Conservation (phyloP, 225 moss, liverwort and hornwort genomes). For the Pleurozium schreberi region DNA sequence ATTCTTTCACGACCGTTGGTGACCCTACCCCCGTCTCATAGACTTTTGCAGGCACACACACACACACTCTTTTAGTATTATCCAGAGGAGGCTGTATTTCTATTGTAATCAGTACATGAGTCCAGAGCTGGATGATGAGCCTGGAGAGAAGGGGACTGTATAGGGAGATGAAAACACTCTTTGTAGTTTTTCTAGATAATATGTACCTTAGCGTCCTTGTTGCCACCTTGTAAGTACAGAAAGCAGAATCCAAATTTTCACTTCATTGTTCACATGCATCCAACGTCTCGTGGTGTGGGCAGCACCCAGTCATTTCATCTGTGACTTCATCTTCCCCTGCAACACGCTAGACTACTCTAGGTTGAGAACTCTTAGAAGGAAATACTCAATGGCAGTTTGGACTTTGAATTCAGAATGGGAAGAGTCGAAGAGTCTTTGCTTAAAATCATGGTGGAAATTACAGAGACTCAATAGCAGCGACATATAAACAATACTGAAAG, state of each 20-base stretch:
- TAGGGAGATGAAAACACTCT: conserved; percentile 7
- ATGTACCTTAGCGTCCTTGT: conserved; percentile 14
- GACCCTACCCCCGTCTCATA: conserved; percentile 32
- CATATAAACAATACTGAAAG: background rate
- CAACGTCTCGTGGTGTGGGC: background rate
- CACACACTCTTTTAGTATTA: background rate
- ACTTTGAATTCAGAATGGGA: background rate
- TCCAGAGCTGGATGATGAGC: conserved; percentile 3
- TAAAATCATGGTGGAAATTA: background rate
- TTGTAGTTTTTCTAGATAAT: conserved; percentile 15
- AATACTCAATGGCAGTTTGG: background rate
- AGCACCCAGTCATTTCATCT: background rate
- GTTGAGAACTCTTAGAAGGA: background rate
- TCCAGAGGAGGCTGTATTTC: conserved; percentile 18
- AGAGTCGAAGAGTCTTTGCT: background rate
- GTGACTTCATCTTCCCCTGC: background rate
- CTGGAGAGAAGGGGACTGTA: conserved; percentile 14
- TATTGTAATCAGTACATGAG: conserved; percentile 15
- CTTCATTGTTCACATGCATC: background rate
- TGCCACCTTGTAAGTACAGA: conserved; percentile 31
- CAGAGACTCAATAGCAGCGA: background rate
- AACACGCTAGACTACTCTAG: background rate
- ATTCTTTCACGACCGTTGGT: conserved; percentile 84
- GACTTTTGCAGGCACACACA: background rate
- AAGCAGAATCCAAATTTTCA: background rate